These are phyloP conservation scores for Asterionellopsis glacialis DNA, from an alignment of 108 stramenopile species.

Conservation along the genomic window DNA sequence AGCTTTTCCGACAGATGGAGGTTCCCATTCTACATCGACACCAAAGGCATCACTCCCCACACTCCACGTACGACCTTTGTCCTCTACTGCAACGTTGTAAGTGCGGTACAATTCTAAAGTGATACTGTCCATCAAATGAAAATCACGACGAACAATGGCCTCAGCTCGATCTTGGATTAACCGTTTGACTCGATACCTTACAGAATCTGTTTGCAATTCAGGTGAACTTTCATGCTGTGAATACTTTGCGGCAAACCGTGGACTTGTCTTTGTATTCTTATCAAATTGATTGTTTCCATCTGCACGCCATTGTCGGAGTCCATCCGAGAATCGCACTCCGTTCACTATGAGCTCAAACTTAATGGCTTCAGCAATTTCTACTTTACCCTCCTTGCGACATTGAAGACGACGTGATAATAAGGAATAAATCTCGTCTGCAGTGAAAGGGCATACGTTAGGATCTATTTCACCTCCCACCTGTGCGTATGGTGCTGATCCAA, in stretches of 20 bases:
- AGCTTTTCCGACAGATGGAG: not conserved
- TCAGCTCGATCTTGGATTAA: not conserved
- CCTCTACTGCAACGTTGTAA: not conserved
- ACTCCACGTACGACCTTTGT: not conserved
- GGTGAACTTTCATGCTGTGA: not conserved
- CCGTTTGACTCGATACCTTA: not conserved
- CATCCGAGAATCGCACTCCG: not conserved
- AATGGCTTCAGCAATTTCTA: not conserved
- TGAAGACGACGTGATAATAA: not conserved
- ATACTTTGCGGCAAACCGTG: too few relatives aligned
- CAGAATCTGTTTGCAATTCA: not conserved
- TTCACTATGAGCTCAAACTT: not conserved
- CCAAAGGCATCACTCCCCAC: not conserved
- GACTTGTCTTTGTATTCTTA: not conserved
- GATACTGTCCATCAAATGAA: not conserved
- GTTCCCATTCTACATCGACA: not conserved
- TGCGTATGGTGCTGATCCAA: not conserved
- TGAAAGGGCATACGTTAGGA: not conserved
- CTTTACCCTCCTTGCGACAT: not conserved
- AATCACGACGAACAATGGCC: not conserved
- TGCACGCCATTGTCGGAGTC: not conserved
- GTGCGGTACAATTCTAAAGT: not conserved
- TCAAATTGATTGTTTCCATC: not conserved
- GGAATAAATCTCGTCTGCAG: not conserved
- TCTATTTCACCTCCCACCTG: not conserved